Base-by-base conservation (phyloP, 176 grass and related monocot species). In the Pontederia paniculata region DNA sequence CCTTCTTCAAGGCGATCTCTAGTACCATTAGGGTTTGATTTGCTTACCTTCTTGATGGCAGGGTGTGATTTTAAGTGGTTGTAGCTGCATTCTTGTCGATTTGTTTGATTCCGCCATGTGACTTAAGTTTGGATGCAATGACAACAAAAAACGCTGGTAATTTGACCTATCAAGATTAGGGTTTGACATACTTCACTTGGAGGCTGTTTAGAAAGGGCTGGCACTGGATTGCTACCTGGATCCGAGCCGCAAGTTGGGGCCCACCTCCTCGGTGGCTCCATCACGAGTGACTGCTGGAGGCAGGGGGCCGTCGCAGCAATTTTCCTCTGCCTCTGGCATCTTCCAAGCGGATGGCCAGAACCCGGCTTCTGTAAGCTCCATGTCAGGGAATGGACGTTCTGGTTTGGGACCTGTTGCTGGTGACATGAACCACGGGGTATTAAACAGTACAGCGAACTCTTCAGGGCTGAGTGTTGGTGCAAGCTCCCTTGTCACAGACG, bases 401-500 rank as follows among this genome's bases (percentile, higher is more conserved):
- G 83, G 83, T 70, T 23, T 78, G 58, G 71, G 68, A 69, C 28
- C 50, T 55, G 85, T 72, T 72, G 57, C 63, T 16, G 80, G 59
- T 71, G 86, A 89, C 45, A 72, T 78, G 78, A 84, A 78, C 67
- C 67, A 63, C 59, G 65, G 71, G 20, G 50, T 84, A 31, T 77
- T 77, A 17, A 72, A 82, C 50, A 74, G 78, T 55, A 77, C 74
- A 46, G 82, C 77, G 22, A 83, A 88, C 80, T 98, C 86, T 10
- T 86, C 94, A 52, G 86, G 84, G 48, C 86, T 83, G 21, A 87
- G 87, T 55, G 67, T 90, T 23, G 94, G 94, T 55, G 94, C 88
- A 66, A 91, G 87, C 58, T 98, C 94, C 21, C 76, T 93, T 66
- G 87, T 91, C 69, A 98, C 83, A 0, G 87, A 93, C 59, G 80